Percentiles rank a stretch among this genome's conserved stretches.
phyloP scores from a whole-genome alignment of 345 rosid species.

The Boechera divaricarpa region DNA sequence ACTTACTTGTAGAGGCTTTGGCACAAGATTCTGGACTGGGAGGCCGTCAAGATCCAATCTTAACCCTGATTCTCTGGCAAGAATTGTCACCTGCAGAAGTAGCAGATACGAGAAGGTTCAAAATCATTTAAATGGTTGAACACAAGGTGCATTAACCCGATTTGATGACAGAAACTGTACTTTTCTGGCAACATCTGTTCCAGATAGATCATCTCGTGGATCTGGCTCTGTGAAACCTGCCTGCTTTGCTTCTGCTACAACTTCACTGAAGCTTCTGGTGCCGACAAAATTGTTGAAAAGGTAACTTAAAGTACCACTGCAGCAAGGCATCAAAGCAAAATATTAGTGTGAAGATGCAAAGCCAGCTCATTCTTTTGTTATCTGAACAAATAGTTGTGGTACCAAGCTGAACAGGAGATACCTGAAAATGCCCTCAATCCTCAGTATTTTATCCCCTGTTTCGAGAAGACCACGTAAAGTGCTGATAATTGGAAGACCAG shows the following conservation, averaged over 20 bases:
- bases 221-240: slow-evolving; percentile 98
- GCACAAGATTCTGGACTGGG: slow-evolving; percentile 84
- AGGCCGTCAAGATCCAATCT: slow-evolving; percentile 89
- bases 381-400: slow-evolving; percentile 3
- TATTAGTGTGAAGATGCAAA: slow-evolving; percentile 20
- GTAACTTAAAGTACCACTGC: slow-evolving; percentile 97
- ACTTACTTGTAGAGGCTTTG: slow-evolving; percentile 84
- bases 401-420: slow-evolving; percentile 27
- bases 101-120: slow-evolving; percentile 1
- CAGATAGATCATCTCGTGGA: slow-evolving; percentile 99
- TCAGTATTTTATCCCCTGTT: slow-evolving; percentile 92
- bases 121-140: slow-evolving; percentile 2
- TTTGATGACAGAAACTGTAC: slow-evolving; percentile 43
- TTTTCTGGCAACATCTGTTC: slow-evolving; percentile 98
- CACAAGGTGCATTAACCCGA: slow-evolving; percentile 1
- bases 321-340: slow-evolving; percentile 28
- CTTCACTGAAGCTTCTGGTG: slow-evolving; percentile 71
- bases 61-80: slow-evolving; percentile 94
- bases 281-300: slow-evolving; percentile 87
- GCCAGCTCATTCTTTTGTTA: not conserved
- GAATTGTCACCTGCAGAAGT: slow-evolving; percentile 81
- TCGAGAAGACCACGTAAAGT: slow-evolving; percentile 96
- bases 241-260: slow-evolving; percentile 84
- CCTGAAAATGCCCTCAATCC: slow-evolving; percentile 98
- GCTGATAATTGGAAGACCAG: slow-evolving; percentile 97